These are phyloP conservation scores for Podaxis mareebaensis DNA, from an alignment of 768 basidiomycete species.

Conservation along the genomic window DNA sequence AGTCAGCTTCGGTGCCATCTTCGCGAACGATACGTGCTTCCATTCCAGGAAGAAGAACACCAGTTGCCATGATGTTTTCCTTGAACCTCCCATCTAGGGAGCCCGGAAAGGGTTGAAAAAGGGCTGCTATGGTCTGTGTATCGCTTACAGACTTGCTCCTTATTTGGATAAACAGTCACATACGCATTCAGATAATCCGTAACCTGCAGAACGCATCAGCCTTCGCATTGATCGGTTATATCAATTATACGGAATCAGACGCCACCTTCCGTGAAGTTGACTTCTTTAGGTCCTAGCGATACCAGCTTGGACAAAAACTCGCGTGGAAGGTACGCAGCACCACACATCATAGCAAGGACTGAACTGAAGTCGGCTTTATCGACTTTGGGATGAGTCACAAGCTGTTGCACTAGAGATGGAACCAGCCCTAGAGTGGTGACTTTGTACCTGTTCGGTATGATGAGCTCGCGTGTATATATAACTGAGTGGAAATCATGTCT, in stretches of 20 bases:
- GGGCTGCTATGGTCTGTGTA: constrained; percentile 53
- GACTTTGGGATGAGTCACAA: constrained; percentile 54
- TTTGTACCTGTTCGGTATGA: constrained; percentile 43
- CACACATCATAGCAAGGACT: constrained; percentile 42
- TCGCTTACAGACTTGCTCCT: neutral
- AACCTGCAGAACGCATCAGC: constrained; percentile 40
- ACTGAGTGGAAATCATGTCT: constrained; percentile 19
- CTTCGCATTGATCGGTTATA: neutral
- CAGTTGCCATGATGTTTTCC: constrained; percentile 42
- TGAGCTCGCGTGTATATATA: neutral
- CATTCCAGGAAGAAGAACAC: constrained; percentile 61
- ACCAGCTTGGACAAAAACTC: constrained; percentile 44
- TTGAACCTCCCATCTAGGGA: constrained; percentile 42
- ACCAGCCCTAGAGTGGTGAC: constrained; percentile 50
- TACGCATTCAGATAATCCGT: constrained; percentile 71
- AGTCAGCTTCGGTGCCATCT: constrained; percentile 52
- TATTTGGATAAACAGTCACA: constrained; percentile 24
- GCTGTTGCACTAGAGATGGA: constrained; percentile 64
- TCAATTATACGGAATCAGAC: neutral
- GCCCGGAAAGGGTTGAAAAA: constrained; percentile 44
- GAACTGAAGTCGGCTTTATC: constrained; percentile 53
- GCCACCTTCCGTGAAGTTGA: constrained; percentile 45
- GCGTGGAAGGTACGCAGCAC: constrained; percentile 68
- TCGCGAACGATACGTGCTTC: constrained; percentile 61
- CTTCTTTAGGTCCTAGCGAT: constrained; percentile 33